Evolutionary conservation across 2,329 filamentous ascomycete genomes (phyloP), one percentile per base, ranked within the genome.

Genomic region (Diaporthe longicolla): DNA sequence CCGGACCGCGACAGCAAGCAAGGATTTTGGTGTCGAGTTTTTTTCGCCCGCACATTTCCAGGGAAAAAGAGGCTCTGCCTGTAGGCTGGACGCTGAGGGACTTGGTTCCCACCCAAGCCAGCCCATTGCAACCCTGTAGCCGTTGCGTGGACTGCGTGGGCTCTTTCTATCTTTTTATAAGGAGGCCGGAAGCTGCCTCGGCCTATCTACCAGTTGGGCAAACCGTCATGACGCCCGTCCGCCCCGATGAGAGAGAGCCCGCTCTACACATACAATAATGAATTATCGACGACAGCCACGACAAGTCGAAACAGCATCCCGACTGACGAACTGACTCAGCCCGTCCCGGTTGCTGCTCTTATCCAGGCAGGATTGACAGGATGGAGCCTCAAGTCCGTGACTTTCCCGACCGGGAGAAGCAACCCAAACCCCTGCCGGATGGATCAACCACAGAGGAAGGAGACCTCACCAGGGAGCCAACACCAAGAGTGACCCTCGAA

Each of bases 401-500:
- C 26, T 75, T 73, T 26, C 57, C 55, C 35, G 57, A 72, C 32
- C 40, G 45, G 11, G 71, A 75, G 32, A 73, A 75, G 40, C 65
- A 61, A 43, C 45, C 63, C 24, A 58, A 71, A 24, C 24, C 58
- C 11, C 55, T 71, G 10, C 71, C 40, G 21, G 35, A 73, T 59
- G 73, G 43, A 48, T 54, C 69, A 5, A 58, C 55, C 21, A 37
- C 45, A 4, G 65, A 68, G 21, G 40, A 57, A 19, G 63, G 61
- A 13, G 48, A 58, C 9, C 68, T 57, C 35, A 48, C 35, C 21
- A 9, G 48, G 17, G 68, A 59, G 40, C 74, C 48, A 13, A 48
- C 61, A 6, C 48, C 72, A 10, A 71, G 69, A 40, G 58, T 66
- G 3, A 37, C 72, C 50, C 70, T 80, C 52, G 78, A 79, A 70